Evolutionary conservation across 345 rosid genomes (phyloP), one percentile per base, ranked within the genome.

Genomic region (Limnanthes douglasii): DNA sequence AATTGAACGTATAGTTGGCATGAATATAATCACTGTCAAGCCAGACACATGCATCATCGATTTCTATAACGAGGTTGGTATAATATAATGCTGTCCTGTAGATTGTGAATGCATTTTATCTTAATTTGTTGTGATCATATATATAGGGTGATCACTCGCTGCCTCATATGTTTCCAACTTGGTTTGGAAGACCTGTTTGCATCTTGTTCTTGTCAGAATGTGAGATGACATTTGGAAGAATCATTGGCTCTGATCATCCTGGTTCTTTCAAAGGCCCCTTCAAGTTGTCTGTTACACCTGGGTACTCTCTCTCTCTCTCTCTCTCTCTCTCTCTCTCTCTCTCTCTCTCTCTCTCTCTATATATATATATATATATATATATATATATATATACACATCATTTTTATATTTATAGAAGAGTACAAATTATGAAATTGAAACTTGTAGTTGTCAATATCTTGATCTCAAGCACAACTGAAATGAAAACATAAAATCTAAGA

Each of bases 11-110:
- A 38, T 85, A 27, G 68, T 85, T 44, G 36, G 60, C 33, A 56
- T 44, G 68, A 77, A 78, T 60, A 50, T 75, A 43, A 50, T 61
- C 49, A 62, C 72, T 26, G 49, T 54, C 55, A 92, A 69, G 58
- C 96, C 99, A 14, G 93, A 92, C 48, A 56, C 78, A 2, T 92
- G 96, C 60, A 57, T 78, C 39, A 73, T 92, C 50, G 93, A 92
- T 61, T 56, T 78, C 59, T 92, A 66, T 37, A 63, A 67, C 38
- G 88, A 85, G 99, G 99, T 80, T 25, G 20, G 10, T 45, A 37
- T n/a, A 21, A 21, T 40, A 0, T 16, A 21, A 16, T 22, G 11
- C 1, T 19, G 29, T 41, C 11, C 25, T 34, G 22, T 25, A 40
- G 34, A 33, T 29, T 3, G 26, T 14, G 29, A 31, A 40, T 4